Base-by-base conservation (phyloP, 1,284 basidiomycete genomes). In the Heterobasidion occidentale region DNA sequence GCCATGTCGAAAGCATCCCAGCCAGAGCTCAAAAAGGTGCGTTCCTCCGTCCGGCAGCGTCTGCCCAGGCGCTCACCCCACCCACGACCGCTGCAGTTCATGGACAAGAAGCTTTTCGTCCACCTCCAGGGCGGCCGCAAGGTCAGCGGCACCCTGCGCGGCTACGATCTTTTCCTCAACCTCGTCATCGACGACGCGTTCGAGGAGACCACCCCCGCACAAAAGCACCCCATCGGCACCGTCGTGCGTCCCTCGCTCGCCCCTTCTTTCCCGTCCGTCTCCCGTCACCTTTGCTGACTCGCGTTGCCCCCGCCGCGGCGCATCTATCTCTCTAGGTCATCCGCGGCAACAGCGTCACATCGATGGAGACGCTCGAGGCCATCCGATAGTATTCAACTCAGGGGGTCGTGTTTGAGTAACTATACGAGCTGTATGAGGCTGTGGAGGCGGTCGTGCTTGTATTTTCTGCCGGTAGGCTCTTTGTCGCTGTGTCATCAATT, bases 161-260 rank as follows among this genome's bases (percentile, higher is more conserved):
- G 97, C 44, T 99, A 96, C 73, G 97, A 99, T 78, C 89, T 99
- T 65, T 99, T 99, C 78, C 77, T 99, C 70, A 99, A 99, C 72
- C 81, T 99, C 46, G 96, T 99, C 59, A 85, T 99, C 68, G 96
- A 99, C 70, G 92, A 98, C 66, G 92, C 93, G 14, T 74, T 88
- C 65, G 97, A 99, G 74, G 95, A 98, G 76, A 85, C 88, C 0
- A 88, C 84, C 9, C 88, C 86, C 38, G 92, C 87, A n/a, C 88
- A 94, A 75, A 94, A 92, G 71, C 87, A 88, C 65, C 86, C 88
- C 17, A 89, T 94, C 63, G 94, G 94, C 36, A 93, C 91, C 60
- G 88, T 95, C 55, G 94, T 97, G 71, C 68, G 92, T 80, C 38
- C 58, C 34, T 9, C 34, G 8, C 19, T 48, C 34, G 20, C 15